Percentiles rank a stretch among this genome's conserved stretches.
Conservation (phyloP, 441 rosid species). For the Pelargonium myrrhifolium region DNA sequence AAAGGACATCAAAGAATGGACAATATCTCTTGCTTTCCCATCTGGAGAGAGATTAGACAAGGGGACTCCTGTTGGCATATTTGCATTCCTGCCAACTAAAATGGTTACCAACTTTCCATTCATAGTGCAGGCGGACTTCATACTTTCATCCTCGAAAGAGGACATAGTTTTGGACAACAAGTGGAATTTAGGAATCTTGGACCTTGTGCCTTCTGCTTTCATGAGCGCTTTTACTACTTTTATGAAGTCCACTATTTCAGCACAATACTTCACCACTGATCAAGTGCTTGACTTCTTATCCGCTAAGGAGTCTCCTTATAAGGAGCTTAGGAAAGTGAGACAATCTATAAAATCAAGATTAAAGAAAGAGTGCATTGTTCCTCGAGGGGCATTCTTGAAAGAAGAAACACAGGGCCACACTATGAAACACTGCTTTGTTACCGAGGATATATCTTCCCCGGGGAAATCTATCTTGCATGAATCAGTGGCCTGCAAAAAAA, state of each 20-base stretch:
- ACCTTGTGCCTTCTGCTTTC: not conserved
- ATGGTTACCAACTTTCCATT: not conserved
- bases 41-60: not conserved
- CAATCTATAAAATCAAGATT: not conserved
- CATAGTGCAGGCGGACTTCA: not conserved
- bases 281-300: not conserved
- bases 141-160: not conserved
- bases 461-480: no score
- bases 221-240: not conserved
- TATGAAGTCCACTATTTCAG: not conserved
- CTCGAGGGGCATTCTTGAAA: not conserved
- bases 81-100: not conserved
- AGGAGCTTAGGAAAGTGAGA: not conserved
- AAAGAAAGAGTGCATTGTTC: not conserved
- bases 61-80: not conserved
- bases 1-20: not conserved
- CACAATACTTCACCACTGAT: no score
- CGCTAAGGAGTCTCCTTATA: not conserved
- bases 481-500: no score
- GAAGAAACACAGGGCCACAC: no score
- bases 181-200: not conserved
- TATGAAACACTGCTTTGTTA: no score
- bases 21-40: not conserved
- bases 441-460: no score
- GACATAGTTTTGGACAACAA: not conserved